These are phyloP conservation scores for Eucalyptus pauciflora DNA, from an alignment of 345 rosid species.

Conservation along the genomic window DNA sequence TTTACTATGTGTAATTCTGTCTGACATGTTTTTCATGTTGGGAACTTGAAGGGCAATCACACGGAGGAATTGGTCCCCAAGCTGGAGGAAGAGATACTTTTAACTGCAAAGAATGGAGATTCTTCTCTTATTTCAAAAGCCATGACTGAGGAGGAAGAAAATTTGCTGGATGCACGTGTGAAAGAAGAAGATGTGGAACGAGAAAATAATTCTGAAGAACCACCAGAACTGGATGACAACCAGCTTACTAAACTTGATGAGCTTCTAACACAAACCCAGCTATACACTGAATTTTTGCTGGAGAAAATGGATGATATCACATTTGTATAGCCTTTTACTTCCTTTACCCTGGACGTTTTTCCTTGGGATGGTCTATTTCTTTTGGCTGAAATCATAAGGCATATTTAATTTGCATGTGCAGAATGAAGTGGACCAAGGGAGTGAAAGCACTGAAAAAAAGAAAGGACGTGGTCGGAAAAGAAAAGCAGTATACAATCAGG, in stretches of 20 bases:
- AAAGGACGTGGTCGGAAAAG: conserved; percentile 64
- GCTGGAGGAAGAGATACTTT: conserved; percentile 18
- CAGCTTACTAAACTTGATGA: conserved; percentile 70
- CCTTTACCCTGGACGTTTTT: not conserved
- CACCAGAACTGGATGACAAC: conserved; percentile 31
- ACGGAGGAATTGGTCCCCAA: conserved; percentile 1
- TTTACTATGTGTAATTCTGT: not conserved
- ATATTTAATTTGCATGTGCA: conserved; percentile 11
- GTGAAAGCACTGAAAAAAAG: conserved; percentile 23
- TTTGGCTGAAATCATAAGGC: not conserved
- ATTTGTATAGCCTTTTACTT: conserved; percentile 18
- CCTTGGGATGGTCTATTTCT: not conserved
- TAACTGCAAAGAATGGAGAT: conserved; percentile 37
- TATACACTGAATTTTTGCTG: conserved; percentile 70
- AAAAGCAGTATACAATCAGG: conserved; percentile 63
- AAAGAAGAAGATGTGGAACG: conserved; percentile 22
- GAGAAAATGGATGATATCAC: conserved; percentile 90
- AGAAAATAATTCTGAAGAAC: conserved; percentile 6
- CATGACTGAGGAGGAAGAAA: conserved; percentile 66
- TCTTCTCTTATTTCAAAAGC: conserved; percentile 29
- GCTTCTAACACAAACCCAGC: conserved; percentile 76
- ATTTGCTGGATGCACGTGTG: conserved; percentile 36
- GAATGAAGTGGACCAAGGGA: conserved; percentile 47
- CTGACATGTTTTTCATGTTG: not conserved
- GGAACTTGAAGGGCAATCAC: conserved; percentile 18